These are phyloP conservation scores for Hyaloscypha finlandica DNA, from an alignment of 495 filamentous ascomycete species.

Conservation along the genomic window DNA sequence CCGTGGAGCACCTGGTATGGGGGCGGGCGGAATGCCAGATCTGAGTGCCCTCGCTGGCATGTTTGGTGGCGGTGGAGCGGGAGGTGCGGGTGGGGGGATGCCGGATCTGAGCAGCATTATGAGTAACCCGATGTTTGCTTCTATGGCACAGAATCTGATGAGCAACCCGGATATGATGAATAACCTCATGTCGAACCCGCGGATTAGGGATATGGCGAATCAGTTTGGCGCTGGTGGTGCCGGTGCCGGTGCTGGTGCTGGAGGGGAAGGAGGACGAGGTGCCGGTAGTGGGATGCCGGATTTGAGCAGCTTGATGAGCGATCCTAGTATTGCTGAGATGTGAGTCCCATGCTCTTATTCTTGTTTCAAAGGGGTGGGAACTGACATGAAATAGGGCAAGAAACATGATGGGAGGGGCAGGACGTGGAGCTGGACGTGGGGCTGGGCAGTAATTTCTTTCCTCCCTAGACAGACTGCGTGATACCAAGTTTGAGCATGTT, in stretches of 20 bases:
- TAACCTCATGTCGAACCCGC: conserved; percentile 93
- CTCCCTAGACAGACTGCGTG: background rate
- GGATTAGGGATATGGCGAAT: conserved; percentile 77
- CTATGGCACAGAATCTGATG: conserved; percentile 97
- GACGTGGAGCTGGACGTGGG: conserved; percentile 51
- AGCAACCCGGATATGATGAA: conserved; percentile 88
- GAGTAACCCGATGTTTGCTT: conserved; percentile 96
- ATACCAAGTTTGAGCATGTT: background rate
- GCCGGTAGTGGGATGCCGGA: conserved; percentile 78
- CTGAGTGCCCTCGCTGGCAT: conserved; percentile 70
- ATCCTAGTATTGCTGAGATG: conserved; percentile 91
- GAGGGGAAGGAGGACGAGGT: conserved; percentile 51
- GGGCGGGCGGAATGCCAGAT: conserved; percentile 80
- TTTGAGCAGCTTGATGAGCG: conserved; percentile 77
- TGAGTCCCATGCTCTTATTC: conserved; percentile 50
- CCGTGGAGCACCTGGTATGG: conserved; percentile 50
- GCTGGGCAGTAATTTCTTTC: conserved; percentile 24
- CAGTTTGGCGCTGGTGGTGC: conserved; percentile 55
- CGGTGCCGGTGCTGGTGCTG: conserved; percentile 36
- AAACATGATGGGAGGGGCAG: conserved; percentile 71
- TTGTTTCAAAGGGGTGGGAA: conserved; percentile 6
- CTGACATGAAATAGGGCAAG: conserved; percentile 59
- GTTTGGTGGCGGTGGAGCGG: conserved; percentile 62
- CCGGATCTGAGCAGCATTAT: conserved; percentile 84
- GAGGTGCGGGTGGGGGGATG: conserved; percentile 68